phyloP scores from a whole-genome alignment of 169 alveolate species.

The Eimeria falciformis region DNA sequence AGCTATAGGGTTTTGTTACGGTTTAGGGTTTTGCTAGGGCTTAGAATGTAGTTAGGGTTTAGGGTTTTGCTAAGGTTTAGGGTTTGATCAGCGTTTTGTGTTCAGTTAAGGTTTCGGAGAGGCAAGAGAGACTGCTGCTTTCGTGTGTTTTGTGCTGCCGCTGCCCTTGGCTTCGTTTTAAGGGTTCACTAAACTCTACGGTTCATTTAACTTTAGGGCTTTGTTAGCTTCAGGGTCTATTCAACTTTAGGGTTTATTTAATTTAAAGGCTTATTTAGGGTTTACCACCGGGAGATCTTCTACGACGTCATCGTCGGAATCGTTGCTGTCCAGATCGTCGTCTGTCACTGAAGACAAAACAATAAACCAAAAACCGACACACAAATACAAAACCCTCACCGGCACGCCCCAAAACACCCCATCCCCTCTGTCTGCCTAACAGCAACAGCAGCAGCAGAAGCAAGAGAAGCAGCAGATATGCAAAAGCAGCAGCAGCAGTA shows the following conservation, averaged over 20 bases:
- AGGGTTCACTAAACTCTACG: too few relatives aligned
- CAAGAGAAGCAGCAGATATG: too few relatives aligned
- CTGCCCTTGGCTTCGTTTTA: too few relatives aligned
- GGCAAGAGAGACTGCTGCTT: too few relatives aligned
- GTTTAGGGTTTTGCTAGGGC: background rate
- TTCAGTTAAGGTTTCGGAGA: too few relatives aligned
- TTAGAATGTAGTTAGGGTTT: background rate
- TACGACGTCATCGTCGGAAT: conserved; percentile 60
- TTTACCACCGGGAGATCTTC: conserved; percentile 57
- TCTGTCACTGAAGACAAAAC: conserved; percentile 26
- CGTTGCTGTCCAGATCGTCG: conserved; percentile 59
- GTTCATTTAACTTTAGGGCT: too few relatives aligned
- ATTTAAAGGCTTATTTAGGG: too few relatives aligned
- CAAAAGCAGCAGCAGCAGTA: background rate
- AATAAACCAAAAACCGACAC: background rate
- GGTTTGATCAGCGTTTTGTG: background rate
- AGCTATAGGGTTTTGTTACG: too few relatives aligned
- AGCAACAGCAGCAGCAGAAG: background rate
- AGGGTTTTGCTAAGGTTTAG: background rate
- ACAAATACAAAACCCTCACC: background rate
- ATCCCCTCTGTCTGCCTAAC: background rate
- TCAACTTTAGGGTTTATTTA: too few relatives aligned
- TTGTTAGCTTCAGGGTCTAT: too few relatives aligned
- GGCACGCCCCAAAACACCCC: background rate
- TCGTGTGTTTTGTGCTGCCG: too few relatives aligned